Conservation (phyloP, 192 early-diverging fungal species). For the Phycomyces nitens region DNA sequence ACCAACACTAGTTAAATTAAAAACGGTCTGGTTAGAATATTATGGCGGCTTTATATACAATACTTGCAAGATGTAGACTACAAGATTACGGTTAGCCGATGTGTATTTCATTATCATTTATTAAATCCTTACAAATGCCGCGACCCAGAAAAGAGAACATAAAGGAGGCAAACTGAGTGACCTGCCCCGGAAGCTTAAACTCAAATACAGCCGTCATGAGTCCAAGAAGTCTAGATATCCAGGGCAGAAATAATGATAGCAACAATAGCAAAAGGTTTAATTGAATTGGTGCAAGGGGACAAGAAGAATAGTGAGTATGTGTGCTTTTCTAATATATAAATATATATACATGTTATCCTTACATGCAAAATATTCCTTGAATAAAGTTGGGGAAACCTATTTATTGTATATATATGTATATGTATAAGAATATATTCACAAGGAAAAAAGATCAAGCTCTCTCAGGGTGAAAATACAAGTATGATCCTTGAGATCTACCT, state of each 20-base stretch:
- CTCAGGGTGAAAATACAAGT: too few relatives aligned
- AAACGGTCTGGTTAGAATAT: not conserved
- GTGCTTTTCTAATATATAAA: not conserved
- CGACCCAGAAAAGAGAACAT: slow-evolving; percentile 33
- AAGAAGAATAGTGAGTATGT: too few relatives aligned
- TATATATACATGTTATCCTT: slow-evolving; percentile 1
- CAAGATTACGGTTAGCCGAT: not conserved
- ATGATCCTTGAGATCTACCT: slow-evolving; percentile 10
- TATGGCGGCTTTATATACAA: not conserved
- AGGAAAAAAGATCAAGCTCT: too few relatives aligned
- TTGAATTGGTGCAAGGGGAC: not conserved
- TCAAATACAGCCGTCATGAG: slow-evolving; percentile 20
- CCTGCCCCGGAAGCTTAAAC: slow-evolving; percentile 15
- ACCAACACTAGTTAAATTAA: slow-evolving; percentile 21
- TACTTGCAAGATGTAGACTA: slow-evolving; percentile 34
- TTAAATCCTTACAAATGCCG: slow-evolving; percentile 22
- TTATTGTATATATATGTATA: not conserved
- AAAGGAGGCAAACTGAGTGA: slow-evolving; percentile 24
- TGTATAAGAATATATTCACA: not conserved
- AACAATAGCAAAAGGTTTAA: too few relatives aligned
- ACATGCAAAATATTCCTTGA: slow-evolving; percentile 28
- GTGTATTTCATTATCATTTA: not conserved
- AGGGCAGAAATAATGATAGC: too few relatives aligned
- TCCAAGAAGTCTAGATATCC: slow-evolving; percentile 22
- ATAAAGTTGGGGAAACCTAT: slow-evolving; percentile 35